Conservation (phyloP, 257 asterid genomes). For the Salvia hispanica region DNA sequence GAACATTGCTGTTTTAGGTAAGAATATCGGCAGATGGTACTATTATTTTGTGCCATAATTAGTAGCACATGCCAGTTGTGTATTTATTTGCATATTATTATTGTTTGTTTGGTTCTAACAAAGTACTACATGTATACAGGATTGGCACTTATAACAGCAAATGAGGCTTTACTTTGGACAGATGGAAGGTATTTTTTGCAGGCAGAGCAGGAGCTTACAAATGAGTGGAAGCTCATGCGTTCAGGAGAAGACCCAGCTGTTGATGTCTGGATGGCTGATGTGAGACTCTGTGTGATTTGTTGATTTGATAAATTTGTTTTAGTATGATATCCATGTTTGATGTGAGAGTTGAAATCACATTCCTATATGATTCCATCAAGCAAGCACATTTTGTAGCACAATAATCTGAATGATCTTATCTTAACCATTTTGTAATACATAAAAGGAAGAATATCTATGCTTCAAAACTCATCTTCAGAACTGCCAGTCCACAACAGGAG, state of each 20-base stretch:
- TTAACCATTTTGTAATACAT: not conserved
- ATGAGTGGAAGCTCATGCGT: constrained; percentile 97
- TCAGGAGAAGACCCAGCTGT: constrained; percentile 78
- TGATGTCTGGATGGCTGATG: constrained; percentile 89
- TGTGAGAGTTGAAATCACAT: constrained; percentile 4
- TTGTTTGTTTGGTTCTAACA: constrained; percentile 2
- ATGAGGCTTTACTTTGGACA: constrained; percentile 90
- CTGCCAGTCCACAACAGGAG: not conserved
- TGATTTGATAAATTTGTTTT: constrained; percentile 9
- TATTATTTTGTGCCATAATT: constrained; percentile 9
- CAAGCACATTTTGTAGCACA: not conserved
- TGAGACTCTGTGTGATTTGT: constrained; percentile 43
- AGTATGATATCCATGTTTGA: constrained; percentile 7
- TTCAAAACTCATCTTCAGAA: constrained; percentile 12
- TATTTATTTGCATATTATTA: not conserved
- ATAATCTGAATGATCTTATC: not conserved
- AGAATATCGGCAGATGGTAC: not conserved
- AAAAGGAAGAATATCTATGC: constrained; percentile 9
- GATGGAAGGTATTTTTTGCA: constrained; percentile 95
- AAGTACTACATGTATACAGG: constrained; percentile 49
- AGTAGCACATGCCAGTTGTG: not conserved
- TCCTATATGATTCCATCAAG: not conserved
- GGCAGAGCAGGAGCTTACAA: constrained; percentile 78
- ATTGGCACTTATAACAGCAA: constrained; percentile 76
- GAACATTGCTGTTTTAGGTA: too few relatives aligned